Evolutionary conservation across 208 protist species (phyloP).

Genomic region (Leishmania martiniquensis): DNA sequence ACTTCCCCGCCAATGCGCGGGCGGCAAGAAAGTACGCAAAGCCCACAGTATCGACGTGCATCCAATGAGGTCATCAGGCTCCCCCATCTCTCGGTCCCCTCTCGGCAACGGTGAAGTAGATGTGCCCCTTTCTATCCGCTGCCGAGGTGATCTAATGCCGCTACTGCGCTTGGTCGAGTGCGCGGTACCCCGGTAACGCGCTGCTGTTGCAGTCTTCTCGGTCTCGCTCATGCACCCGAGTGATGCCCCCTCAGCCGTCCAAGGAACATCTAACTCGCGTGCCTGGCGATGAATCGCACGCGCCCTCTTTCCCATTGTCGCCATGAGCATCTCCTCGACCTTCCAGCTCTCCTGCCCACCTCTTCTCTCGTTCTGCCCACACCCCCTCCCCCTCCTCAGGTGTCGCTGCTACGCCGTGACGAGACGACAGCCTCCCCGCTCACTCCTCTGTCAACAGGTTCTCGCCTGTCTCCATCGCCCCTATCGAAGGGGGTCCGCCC

Average conservation of each 20-base stretch:
- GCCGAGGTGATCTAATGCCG: too few species aligned
- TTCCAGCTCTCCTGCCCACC: neutral
- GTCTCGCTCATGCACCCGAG: too few species aligned
- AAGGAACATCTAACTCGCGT: too few species aligned
- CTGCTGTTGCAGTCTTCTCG: too few species aligned
- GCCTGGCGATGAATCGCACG: neutral
- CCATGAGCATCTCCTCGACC: neutral
- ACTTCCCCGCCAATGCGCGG: neutral
- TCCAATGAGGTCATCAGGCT: neutral
- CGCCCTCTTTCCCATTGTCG: neutral
- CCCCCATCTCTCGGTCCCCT: neutral
- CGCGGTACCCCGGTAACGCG: neutral
- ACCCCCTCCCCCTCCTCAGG: too few species aligned
- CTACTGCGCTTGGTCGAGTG: neutral
- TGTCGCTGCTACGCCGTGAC: neutral
- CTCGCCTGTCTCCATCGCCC: neutral
- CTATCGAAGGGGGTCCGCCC: neutral
- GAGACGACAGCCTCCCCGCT: neutral
- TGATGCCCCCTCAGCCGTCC: too few species aligned
- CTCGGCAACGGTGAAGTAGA: neutral
- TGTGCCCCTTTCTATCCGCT: neutral
- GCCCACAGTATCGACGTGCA: neutral
- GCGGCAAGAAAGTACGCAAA: neutral
- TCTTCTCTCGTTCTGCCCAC: neutral
- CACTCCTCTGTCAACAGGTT: neutral